These are phyloP conservation scores for Tricladium varicosporioides DNA, from an alignment of 2,329 filamentous ascomycete genomes.

Conservation along the genomic window DNA sequence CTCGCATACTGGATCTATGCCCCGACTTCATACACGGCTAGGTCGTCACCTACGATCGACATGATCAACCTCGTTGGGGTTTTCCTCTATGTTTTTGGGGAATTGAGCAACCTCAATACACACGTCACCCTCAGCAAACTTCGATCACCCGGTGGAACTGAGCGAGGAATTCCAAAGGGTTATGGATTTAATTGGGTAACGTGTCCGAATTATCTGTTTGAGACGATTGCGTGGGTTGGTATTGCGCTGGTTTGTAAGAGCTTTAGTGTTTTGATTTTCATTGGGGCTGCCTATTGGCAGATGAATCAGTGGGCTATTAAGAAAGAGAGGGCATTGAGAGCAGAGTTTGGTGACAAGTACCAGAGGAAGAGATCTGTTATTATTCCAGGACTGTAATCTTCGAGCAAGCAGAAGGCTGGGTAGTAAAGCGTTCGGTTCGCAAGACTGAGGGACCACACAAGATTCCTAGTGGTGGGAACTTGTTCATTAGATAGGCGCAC, in stretches of 20 bases:
- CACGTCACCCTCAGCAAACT: slow-evolving; percentile 78
- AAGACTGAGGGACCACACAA: too few species aligned
- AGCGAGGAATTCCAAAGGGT: slow-evolving; percentile 83
- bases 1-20: slow-evolving; percentile 86
- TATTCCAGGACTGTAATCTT: slow-evolving; percentile 50
- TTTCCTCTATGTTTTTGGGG: slow-evolving; percentile 71
- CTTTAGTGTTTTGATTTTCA: slow-evolving; percentile 76
- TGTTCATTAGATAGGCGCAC: too few species aligned
- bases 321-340: slow-evolving; percentile 78
- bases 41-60: slow-evolving; percentile 34
- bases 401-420: too few species aligned
- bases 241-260: slow-evolving; percentile 77
- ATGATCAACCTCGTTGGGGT: slow-evolving; percentile 72
- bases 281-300: slow-evolving; percentile 67
- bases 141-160: slow-evolving; percentile 75
- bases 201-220: slow-evolving; percentile 97
- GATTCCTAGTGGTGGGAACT: too few species aligned
- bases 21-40: slow-evolving; percentile 66
- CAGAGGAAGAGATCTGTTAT: slow-evolving; percentile 89
- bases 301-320: slow-evolving; percentile 88
- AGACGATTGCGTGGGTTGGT: slow-evolving; percentile 82
- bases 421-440: too few species aligned
- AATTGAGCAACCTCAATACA: slow-evolving; percentile 76
- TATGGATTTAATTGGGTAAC: slow-evolving; percentile 85
- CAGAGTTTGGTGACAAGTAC: slow-evolving; percentile 90